Conservation (phyloP, 176 grass and related monocot species). For the barley (Hordeum vulgare) region DNA sequence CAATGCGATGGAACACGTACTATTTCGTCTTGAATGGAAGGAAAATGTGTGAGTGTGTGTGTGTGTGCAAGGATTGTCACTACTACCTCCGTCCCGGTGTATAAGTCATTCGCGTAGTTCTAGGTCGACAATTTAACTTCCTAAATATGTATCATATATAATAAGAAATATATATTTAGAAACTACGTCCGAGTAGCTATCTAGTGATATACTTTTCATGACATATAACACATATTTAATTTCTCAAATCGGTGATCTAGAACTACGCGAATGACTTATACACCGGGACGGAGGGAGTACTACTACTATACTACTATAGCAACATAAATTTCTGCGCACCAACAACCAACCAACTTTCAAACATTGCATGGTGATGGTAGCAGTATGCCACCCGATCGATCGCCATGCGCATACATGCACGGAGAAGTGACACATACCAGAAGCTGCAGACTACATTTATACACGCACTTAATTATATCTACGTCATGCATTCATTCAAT, state of each 20-base stretch:
- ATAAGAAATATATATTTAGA: no score
- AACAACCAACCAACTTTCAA: slow-evolving; percentile 37
- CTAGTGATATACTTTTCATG: no score
- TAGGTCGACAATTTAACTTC: no score
- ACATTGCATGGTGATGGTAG: background rate
- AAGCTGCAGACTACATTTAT: slow-evolving; percentile 41
- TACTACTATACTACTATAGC: background rate
- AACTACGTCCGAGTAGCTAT: no score
- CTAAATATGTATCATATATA: no score
- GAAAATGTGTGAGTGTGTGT: background rate
- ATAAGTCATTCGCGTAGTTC: no score
- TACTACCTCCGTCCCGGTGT: no score
- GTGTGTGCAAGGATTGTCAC: background rate
- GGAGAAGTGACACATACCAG: slow-evolving; percentile 31
- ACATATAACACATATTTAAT: no score
- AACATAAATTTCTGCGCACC: slow-evolving; percentile 30
- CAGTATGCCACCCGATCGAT: background rate
- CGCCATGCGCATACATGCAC: slow-evolving; percentile 13
- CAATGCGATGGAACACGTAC: background rate
- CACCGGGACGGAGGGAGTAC: no score
- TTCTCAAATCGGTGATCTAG: no score
- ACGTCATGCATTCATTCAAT: slow-evolving; percentile 14
- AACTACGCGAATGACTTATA: no score
- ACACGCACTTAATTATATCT: slow-evolving; percentile 41
- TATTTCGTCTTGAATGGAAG: background rate